A percentile compares a stretch with the other conserved stretches of the same genome.
Conservation (phyloP, 768 basidiomycete genomes). For the Pseudohyphozyma bogoriensis region DNA sequence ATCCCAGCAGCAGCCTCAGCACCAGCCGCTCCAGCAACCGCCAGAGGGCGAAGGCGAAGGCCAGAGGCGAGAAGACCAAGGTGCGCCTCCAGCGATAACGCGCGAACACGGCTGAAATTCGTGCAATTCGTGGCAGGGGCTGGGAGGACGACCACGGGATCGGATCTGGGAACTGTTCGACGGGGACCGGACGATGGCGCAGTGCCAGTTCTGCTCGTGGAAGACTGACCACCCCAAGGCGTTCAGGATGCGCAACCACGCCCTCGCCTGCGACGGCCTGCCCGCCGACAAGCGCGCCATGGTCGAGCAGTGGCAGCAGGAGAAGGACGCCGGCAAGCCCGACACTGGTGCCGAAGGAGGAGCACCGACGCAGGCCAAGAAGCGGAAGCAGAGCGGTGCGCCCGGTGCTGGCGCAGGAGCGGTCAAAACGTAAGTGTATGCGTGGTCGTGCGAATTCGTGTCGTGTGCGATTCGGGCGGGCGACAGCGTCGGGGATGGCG, state of each 20-base stretch:
- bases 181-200: conserved; percentile 17
- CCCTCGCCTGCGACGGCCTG: background rate
- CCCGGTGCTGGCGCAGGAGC: too few relatives aligned
- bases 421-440: background rate
- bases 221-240: conserved; percentile 31
- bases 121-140: too few relatives aligned
- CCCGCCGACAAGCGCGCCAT: conserved; percentile 5
- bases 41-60: too few relatives aligned
- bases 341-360: conserved; percentile 1
- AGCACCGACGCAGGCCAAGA: conserved; percentile 14
- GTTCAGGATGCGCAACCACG: conserved; percentile 30
- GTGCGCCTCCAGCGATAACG: too few relatives aligned
- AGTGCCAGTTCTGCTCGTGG: conserved; percentile 30
- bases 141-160: too few relatives aligned
- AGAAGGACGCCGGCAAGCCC: conserved; percentile 9
- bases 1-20: too few relatives aligned
- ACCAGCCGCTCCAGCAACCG: too few relatives aligned
- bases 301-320: background rate
- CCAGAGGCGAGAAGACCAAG: too few relatives aligned
- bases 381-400: background rate
- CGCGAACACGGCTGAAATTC: too few relatives aligned
- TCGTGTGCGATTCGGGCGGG: too few relatives aligned
- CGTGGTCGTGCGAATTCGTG: background rate
- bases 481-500: background rate
- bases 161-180: too few relatives aligned